A percentile compares a stretch with the other conserved stretches of the same genome.
Evolutionary conservation across 2,329 filamentous ascomycete species (phyloP).

Genomic region (Chrysoporthe cubensis): DNA sequence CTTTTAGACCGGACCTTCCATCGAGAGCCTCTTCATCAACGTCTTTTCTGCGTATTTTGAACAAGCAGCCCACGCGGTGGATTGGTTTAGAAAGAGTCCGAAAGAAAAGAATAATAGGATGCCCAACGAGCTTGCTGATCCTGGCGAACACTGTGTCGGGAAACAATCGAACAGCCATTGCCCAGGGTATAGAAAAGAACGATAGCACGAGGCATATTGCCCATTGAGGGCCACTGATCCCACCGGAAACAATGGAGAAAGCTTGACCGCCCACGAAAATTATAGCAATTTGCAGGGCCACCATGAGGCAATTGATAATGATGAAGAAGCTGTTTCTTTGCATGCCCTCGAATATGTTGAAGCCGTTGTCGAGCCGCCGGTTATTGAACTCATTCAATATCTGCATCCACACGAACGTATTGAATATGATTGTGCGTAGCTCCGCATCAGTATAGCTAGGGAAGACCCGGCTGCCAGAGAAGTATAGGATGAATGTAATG

Average conservation of each 20-base stretch:
- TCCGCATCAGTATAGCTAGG: constrained; percentile 48
- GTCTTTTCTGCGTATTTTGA: constrained; percentile 21
- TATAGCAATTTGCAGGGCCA: constrained; percentile 60
- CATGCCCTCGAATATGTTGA: constrained; percentile 64
- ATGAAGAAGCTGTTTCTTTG: constrained; percentile 62
- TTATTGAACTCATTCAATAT: constrained; percentile 74
- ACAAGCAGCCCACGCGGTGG: constrained; percentile 27
- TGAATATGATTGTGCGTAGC: constrained; percentile 65
- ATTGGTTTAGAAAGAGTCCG: constrained; percentile 30
- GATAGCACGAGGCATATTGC: constrained; percentile 26
- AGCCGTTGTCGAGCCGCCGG: constrained; percentile 63
- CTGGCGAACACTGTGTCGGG: constrained; percentile 49
- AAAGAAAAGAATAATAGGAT: constrained; percentile 38
- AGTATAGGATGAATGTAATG: constrained; percentile 64
- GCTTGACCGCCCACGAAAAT: constrained; percentile 60
- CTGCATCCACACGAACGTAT: constrained; percentile 74
- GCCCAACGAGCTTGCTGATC: constrained; percentile 36
- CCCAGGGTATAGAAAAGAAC: constrained; percentile 54
- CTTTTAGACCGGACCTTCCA: not conserved
- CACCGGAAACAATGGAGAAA: constrained; percentile 26
- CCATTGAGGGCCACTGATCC: constrained; percentile 27
- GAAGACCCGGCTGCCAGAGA: constrained; percentile 61
- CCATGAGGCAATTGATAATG: constrained; percentile 59
- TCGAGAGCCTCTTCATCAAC: constrained; percentile 17
- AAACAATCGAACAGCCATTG: constrained; percentile 52